These are phyloP conservation scores for Paulownia fortunei DNA, from an alignment of 257 asterid species.

Conservation along the genomic window DNA sequence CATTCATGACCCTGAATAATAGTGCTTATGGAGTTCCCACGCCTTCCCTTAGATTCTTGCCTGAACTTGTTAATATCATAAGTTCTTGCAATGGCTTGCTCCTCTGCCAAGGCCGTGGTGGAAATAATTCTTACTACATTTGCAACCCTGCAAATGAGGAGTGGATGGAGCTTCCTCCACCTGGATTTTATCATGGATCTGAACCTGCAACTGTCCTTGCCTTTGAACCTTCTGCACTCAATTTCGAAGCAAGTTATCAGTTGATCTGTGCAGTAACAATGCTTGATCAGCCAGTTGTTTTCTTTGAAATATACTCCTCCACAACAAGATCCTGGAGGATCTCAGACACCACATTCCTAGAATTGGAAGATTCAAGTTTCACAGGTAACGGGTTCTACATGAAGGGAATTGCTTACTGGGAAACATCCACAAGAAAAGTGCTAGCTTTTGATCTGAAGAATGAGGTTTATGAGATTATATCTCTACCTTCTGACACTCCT, in stretches of 20 bases:
- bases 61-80: slow-evolving; percentile 12
- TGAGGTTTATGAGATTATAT: slow-evolving; percentile 37
- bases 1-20: slow-evolving; percentile 32
- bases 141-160: slow-evolving; percentile 54
- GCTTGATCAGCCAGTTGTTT: slow-evolving; percentile 24
- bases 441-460: slow-evolving; percentile 40
- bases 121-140: slow-evolving; percentile 29
- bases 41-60: slow-evolving; percentile 37
- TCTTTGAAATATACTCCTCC: slow-evolving; percentile 54
- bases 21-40: slow-evolving; percentile 47
- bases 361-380: slow-evolving; percentile 19
- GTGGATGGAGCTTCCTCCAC: slow-evolving; percentile 44
- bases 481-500: slow-evolving; percentile 22
- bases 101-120: slow-evolving; percentile 31
- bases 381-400: slow-evolving; percentile 39
- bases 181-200: slow-evolving; percentile 31
- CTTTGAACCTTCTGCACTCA: slow-evolving; percentile 45
- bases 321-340: slow-evolving; percentile 38
- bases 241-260: slow-evolving; percentile 40
- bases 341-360: slow-evolving; percentile 18
- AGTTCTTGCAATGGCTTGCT: slow-evolving; percentile 52
- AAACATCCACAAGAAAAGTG: slow-evolving; percentile 34
- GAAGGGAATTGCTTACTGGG: slow-evolving; percentile 55
- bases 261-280: slow-evolving; percentile 39
- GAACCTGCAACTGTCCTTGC: slow-evolving; percentile 48